Conservation (phyloP, 2,329 filamentous ascomycete species). For the Orbilia ellipsospora region DNA sequence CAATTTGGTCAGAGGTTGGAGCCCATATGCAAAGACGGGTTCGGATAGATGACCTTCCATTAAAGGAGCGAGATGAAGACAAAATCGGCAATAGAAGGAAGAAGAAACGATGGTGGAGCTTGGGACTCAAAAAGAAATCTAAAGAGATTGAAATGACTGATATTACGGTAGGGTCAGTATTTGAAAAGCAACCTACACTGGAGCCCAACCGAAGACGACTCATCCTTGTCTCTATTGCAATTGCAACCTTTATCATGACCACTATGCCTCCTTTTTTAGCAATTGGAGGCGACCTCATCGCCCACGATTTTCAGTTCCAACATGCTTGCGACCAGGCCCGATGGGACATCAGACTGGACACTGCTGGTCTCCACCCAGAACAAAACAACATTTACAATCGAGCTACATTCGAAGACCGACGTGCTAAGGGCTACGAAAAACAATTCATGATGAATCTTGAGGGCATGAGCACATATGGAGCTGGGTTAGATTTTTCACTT, state of each 20-base stretch:
- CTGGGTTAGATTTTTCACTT: constrained; percentile 33
- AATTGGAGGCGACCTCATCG: constrained; percentile 41
- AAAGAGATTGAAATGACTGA: constrained; percentile 3
- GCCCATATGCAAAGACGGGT: constrained; percentile 31
- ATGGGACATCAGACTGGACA: constrained; percentile 49
- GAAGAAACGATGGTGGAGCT: constrained; percentile 18
- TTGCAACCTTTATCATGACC: constrained; percentile 22
- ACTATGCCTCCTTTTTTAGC: constrained; percentile 39
- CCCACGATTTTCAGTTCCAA: constrained; percentile 49
- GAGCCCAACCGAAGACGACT: constrained; percentile 15
- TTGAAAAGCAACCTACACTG: neutral
- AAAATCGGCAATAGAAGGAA: neutral
- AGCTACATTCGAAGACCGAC: constrained; percentile 44
- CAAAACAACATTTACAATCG: constrained; percentile 50
- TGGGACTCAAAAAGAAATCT: constrained; percentile 2
- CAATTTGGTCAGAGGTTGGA: constrained; percentile 46
- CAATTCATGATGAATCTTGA: constrained; percentile 54
- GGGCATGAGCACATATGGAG: constrained; percentile 47
- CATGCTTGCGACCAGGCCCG: constrained; percentile 39
- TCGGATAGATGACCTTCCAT: constrained; percentile 18
- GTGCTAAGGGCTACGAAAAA: constrained; percentile 39
- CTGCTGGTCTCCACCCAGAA: constrained; percentile 47
- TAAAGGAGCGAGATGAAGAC: neutral
- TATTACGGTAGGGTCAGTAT: neutral
- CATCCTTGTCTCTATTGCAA: constrained; percentile 8